These are phyloP conservation scores for Globisporangium sylvaticum DNA, from an alignment of 352 stramenopile species.

Conservation along the genomic window DNA sequence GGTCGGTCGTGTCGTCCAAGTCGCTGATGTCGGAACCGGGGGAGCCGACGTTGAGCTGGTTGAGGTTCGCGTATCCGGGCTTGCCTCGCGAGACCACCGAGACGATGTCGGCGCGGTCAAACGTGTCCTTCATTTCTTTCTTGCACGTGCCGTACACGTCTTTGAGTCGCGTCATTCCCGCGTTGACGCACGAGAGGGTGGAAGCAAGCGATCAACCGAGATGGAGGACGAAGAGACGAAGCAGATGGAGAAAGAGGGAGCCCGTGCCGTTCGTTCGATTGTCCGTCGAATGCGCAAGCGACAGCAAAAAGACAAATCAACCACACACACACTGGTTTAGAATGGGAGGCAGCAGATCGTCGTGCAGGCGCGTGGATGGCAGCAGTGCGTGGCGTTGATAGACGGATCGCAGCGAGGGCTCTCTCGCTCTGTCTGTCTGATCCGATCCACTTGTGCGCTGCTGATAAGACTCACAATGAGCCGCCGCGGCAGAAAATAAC, in stretches of 20 bases:
- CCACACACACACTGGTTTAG: slow-evolving; percentile 10
- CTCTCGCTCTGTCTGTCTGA: slow-evolving; percentile 1
- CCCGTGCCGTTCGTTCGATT: background rate
- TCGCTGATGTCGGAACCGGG: slow-evolving; percentile 74
- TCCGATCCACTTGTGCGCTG: background rate
- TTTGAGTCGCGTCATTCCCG: slow-evolving; percentile 60
- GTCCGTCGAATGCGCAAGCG: slow-evolving; percentile 5
- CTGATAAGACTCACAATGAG: slow-evolving; percentile 9
- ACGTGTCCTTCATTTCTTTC: slow-evolving; percentile 78
- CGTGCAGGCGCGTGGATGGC: background rate
- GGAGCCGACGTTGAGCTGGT: slow-evolving; percentile 78
- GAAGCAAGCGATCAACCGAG: background rate
- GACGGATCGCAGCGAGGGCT: background rate
- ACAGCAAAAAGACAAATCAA: slow-evolving; percentile 12
- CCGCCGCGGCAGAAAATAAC: slow-evolving; percentile 10
- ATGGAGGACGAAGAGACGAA: background rate
- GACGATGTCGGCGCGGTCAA: slow-evolving; percentile 65
- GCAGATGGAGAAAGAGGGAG: background rate
- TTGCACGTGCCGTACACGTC: slow-evolving; percentile 72
- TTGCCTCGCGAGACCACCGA: slow-evolving; percentile 64
- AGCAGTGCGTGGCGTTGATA: background rate
- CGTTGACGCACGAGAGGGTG: slow-evolving; percentile 1
- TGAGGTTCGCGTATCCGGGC: slow-evolving; percentile 78
- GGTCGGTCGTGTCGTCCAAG: slow-evolving; percentile 70
- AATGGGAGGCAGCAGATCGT: slow-evolving; percentile 3